Evolutionary conservation across 2,329 filamentous ascomycete species (phyloP), one percentile per base, ranked within the genome.

Genomic region (Sporothrix pallida): DNA sequence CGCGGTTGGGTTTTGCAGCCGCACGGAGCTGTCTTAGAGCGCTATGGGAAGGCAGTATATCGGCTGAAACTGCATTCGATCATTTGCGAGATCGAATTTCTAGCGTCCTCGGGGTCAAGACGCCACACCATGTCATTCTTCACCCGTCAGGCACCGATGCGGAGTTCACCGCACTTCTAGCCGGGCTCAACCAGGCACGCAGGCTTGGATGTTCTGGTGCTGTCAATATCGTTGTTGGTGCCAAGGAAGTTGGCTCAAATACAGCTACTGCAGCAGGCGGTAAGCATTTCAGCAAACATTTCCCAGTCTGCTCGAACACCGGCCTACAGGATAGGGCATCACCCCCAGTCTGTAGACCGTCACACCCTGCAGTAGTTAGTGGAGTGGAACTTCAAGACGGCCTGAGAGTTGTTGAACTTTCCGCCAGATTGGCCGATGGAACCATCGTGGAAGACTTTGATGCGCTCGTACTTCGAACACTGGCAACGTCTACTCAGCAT

Each of bases 201-300:
- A 60, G n/a, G 10, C 63, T 72, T 13, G 70, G 63, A 1, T 72
- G 70, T 65, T 56, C 17, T 10, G 31, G 62, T n/a, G 54, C 72
- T 17, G 70, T 72, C 8, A 74, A 68, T n/a, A 42, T 72, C 8
- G 73, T 74, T 5, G 73, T 74, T 13, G 73, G 73, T 4, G 54
- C 70, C 20, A 71, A 67, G 26, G 73, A 74, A 37, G 73, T 74
- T n/a, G 73, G 73, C 58, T 74, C 73, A 4, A 74, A 74, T 23
- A 74, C 73, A 12, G 69, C 73, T 20, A 20, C n/a, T 13, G 73
- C 73, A 13, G 73, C 73, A 3, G 69, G 48, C 8, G 69, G 73
- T 12, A 63, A 26, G 5, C 73, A 74, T 50, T 74, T 74, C 31
- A 72, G 69, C 73, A 60, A 48, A n/a, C 42, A 48, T 13, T 42